Conservation (phyloP, 257 asterid genomes). For the Plantago ovata region DNA sequence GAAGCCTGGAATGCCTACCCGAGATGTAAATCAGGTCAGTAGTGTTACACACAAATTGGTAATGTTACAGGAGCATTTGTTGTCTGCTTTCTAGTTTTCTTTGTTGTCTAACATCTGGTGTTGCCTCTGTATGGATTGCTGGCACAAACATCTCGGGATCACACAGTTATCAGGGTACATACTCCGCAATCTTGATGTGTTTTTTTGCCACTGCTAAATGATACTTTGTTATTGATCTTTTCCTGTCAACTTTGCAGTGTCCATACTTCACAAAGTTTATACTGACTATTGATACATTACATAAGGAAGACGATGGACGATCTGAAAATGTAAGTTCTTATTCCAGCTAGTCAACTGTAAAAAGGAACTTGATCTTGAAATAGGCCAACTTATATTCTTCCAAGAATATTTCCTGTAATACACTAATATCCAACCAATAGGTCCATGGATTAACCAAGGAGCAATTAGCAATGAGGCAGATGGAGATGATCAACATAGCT, state of each 20-base stretch:
- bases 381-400: not conserved
- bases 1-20: conserved; percentile 97
- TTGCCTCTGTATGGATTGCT: conserved; percentile 20
- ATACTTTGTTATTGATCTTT: conserved; percentile 13
- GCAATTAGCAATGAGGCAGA: conserved; percentile 59
- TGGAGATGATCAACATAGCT: conserved; percentile 74
- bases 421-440: too few species aligned
- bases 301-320: conserved; percentile 60
- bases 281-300: conserved; percentile 75
- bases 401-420: not conserved
- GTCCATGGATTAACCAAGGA: conserved; percentile 67
- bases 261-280: conserved; percentile 70
- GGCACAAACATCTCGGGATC: conserved; percentile 20
- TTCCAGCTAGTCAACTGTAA: too few species aligned
- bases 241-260: conserved; percentile 45
- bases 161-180: conserved; percentile 75
- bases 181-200: not conserved
- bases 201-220: not conserved
- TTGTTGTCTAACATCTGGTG: conserved; percentile 11
- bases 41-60: not conserved
- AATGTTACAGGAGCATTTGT: too few species aligned
- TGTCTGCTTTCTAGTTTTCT: too few species aligned
- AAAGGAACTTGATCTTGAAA: too few species aligned
- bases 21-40: conserved; percentile 69
- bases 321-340: conserved; percentile 67